Conservation (phyloP, 306 rosid genomes). For the Sophora flavescens region DNA sequence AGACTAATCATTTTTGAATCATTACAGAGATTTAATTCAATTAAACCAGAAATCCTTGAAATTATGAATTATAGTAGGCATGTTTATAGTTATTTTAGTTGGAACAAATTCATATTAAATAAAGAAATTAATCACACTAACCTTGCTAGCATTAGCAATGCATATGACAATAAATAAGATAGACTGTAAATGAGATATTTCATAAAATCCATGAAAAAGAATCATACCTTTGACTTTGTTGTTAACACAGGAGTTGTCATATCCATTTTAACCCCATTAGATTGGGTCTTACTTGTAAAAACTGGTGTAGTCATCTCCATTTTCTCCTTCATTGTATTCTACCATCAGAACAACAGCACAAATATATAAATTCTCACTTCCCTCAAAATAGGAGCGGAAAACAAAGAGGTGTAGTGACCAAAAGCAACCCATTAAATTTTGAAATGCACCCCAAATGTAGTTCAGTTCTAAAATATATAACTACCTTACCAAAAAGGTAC, state of each 20-base stretch:
- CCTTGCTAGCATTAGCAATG: conserved; percentile 7
- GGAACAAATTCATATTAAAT: conserved; percentile 19
- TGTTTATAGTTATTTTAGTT: conserved; percentile 15
- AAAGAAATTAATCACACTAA: conserved; percentile 8
- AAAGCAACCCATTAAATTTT: conserved; percentile 27
- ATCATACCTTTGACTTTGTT: conserved; percentile 72
- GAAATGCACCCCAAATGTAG: neutral
- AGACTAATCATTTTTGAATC: conserved; percentile 17
- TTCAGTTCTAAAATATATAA: conserved; percentile 42
- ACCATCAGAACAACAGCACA: conserved; percentile 41
- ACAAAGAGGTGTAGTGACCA: conserved; percentile 22
- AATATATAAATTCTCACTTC: conserved; percentile 13
- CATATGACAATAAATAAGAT: conserved; percentile 21
- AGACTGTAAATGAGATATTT: conserved; percentile 18
- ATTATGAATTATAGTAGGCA: conserved; percentile 29
- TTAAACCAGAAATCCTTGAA: conserved; percentile 17
- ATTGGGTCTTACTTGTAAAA: conserved; percentile 66
- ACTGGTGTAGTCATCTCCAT: conserved; percentile 99
- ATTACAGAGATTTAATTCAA: conserved; percentile 33
- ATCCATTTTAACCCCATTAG: conserved; percentile 87
- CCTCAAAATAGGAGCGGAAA: conserved; percentile 29
- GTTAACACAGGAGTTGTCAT: conserved; percentile 96
- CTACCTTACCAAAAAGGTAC: conserved; percentile 98
- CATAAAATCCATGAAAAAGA: conserved; percentile 40
- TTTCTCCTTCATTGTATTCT: conserved; percentile 78